Evolutionary conservation across 371 early-diverging fungal genomes (phyloP), one percentile per base, ranked within the genome.

Genomic region (Aphelidium insulamus): DNA sequence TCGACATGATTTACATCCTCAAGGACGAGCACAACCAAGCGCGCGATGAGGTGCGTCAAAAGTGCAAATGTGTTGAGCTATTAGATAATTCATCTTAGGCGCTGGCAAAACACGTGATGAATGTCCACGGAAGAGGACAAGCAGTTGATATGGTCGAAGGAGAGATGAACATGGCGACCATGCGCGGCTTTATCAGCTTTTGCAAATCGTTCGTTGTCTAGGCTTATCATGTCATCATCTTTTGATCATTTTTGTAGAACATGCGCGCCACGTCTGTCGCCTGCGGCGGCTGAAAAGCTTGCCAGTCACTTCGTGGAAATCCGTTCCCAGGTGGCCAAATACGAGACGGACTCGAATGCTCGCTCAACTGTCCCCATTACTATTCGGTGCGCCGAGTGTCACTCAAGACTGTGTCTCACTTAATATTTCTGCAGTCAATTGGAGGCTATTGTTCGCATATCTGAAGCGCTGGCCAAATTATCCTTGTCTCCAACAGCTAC

Each of bases 391-490:
- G 35, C 14, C 11, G 4, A 17, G 12, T 21, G 5, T 29, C n/a
- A n/a, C 54, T 23, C 5, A 36, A 26, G 8, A n/a, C 5, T 29
- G 21, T 22, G 18, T 12, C 21, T 7, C 15, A 4, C 9, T 12
- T n/a, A 26, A 17, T 17, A 18, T 26, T 38, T 10, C 27, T 26
- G 19, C 34, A 64, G 90, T 54, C 99, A 99, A 59, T 59, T 99
- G 38, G 99, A 99, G 57, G 97, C 98, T 34, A 87, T 99, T 43
- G 77, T 97, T 30, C 85, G 99, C 51, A 77, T 98, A 30, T 77
- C 97, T n/a, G 99, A 99, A 61, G 69, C 97, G 8, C 55, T 98
- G 25, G 99, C 99, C 36, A 97, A 95, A 49, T 81, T 98, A 69
- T 70, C 78, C 14, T 68, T 98, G n/a, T 71, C 77, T 14, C 74